phyloP scores from a whole-genome alignment of 768 basidiomycete genomes.

The Xerocomus brunneocitrinus region DNA sequence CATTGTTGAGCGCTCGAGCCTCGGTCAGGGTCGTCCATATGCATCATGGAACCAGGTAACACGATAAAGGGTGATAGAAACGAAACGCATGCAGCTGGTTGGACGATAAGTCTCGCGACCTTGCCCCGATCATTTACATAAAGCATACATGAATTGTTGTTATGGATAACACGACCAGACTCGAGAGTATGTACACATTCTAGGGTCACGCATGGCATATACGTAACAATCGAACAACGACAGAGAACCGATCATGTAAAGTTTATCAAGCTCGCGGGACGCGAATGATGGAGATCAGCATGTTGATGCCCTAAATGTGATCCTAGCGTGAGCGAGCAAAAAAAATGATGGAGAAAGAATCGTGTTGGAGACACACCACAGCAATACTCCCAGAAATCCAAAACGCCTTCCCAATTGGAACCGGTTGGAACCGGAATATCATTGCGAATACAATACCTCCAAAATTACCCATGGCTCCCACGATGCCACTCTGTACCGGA shows the following conservation, averaged over 20 bases:
- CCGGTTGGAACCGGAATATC: constrained; percentile 43
- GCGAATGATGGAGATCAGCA: constrained; percentile 6
- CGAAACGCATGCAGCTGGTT: background rate
- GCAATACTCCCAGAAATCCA: constrained; percentile 45
- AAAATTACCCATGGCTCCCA: constrained; percentile 37
- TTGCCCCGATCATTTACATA: background rate
- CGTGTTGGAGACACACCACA: constrained; percentile 18
- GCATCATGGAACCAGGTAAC: background rate
- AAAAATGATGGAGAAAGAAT: background rate
- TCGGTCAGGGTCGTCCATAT: background rate
- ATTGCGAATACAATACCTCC: constrained; percentile 49
- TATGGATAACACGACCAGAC: no score
- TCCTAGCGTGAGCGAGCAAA: background rate
- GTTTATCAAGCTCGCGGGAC: constrained; percentile 4
- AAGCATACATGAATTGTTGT: background rate
- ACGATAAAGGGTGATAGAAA: background rate
- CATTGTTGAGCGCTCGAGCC: background rate
- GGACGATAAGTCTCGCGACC: background rate
- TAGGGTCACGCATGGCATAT: background rate
- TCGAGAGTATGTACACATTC: background rate
- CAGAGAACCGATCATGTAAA: no score
- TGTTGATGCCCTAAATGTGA: constrained; percentile 3
- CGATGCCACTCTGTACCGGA: constrained; percentile 30
- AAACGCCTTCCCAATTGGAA: constrained; percentile 39
- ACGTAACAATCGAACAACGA: background rate